Conservation (phyloP, 2,329 filamentous ascomycete genomes). For the Ilyonectria robusta region DNA sequence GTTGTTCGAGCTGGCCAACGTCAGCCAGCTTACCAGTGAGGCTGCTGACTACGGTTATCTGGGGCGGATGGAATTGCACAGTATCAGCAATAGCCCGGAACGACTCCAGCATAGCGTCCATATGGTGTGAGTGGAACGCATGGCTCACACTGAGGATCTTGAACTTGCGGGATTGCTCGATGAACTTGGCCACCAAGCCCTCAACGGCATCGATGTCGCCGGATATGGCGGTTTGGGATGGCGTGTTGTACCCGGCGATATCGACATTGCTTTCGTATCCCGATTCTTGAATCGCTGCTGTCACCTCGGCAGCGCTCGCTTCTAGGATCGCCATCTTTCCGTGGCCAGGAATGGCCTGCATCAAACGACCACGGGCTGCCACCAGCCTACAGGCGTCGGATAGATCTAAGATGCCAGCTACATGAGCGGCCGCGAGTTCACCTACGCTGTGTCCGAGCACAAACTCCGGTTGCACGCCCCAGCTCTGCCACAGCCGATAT, state of each 20-base stretch:
- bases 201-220: not conserved
- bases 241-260: not conserved
- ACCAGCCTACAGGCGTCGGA: not conserved
- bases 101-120: not conserved
- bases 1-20: not conserved
- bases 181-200: not conserved
- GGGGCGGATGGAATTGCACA: not conserved
- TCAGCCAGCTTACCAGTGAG: not conserved
- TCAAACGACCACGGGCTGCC: not conserved
- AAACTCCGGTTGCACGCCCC: not conserved
- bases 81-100: not conserved
- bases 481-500: not conserved
- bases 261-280: not conserved
- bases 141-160: not conserved
- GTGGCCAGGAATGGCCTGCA: not conserved
- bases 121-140: constrained; percentile 1
- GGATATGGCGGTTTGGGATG: not conserved
- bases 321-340: not conserved
- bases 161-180: not conserved
- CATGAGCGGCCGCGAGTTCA: not conserved
- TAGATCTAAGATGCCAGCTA: not conserved
- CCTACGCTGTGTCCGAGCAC: not conserved
- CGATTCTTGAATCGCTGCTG: not conserved
- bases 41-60: not conserved
- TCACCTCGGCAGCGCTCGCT: not conserved